Base-by-base conservation (phyloP, 192 early-diverging fungal genomes). In the Mortierella claussenii region DNA sequence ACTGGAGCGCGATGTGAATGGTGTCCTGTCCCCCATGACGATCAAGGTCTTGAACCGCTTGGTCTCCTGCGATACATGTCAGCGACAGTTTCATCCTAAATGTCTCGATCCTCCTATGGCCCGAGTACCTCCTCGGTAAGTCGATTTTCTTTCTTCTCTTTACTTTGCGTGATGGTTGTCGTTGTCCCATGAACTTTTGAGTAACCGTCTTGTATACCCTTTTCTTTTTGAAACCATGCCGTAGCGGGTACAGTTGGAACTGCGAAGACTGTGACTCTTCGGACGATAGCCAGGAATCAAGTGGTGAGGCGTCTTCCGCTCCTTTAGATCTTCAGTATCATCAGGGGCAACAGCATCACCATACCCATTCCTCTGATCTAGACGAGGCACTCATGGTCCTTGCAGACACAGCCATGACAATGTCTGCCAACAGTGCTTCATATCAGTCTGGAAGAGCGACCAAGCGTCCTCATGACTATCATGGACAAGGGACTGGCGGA, bases 251-350 rank as follows among this genome's bases (percentile, higher is more conserved):
- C 40, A 76, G 73, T 50, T 76, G 73, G 73, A 76, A 66, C 53
- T 76, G 73, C 27, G 73, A 67, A 50, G 73, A 76, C 18, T 76
- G 73, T n/a, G 73, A 76, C 43, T 67, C 73, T 3, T 76, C 73
- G 1, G 73, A 36, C 0, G 73, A 67, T 4, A 76, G 73, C 24
- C 58, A 76, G n/a, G 58, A 43, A 21, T 76, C 73, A 20, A 62
- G 64, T 3, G 58, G 51, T 24, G 58, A 53, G n/a, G 24, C 37
- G 4, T 66, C 73, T 1, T 54, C 73, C 8, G 28, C 55, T 2
- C 26, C 33, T 42, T 27, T 48, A 2, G 21, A 20, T 15, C n/a
- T n/a, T n/a, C n/a, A n/a, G n/a, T n/a, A n/a, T n/a, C 21, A 40
- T 13, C 27, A 30, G 3, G 36, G 27, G 13, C 50, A 47, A 2